Conservation (phyloP, 129 eudicot genomes). For the Tagetes patula region DNA sequence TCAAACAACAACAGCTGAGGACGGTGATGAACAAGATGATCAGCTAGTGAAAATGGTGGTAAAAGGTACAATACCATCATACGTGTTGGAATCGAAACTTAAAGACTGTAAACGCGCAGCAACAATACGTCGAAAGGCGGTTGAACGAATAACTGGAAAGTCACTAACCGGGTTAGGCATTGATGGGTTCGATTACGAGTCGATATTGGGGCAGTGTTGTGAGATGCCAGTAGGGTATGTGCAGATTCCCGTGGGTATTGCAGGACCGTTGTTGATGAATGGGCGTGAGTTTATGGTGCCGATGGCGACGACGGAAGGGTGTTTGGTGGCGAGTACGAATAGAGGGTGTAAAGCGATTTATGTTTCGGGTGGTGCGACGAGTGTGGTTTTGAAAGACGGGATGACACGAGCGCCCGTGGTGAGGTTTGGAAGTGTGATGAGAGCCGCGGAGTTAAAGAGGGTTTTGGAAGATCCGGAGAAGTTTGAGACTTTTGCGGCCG, state of each 20-base stretch:
- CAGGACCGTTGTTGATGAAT: conserved; percentile 55
- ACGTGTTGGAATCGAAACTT: conserved; percentile 55
- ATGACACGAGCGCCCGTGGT: conserved; percentile 70
- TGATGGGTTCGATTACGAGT: conserved; percentile 62
- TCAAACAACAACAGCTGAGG: not conserved
- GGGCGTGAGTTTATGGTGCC: conserved; percentile 50
- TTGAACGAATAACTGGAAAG: conserved; percentile 57
- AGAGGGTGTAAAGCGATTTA: conserved; percentile 56
- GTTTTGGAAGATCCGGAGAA: conserved; percentile 49
- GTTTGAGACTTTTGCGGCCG: conserved; percentile 45
- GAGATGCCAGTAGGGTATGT: conserved; percentile 78
- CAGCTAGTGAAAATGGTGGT: conserved; percentile 45
- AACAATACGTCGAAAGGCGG: conserved; percentile 47
- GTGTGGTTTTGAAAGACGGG: conserved; percentile 45
- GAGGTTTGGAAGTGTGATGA: conserved; percentile 45
- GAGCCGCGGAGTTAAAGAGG: conserved; percentile 62
- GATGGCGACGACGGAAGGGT: conserved; percentile 69
- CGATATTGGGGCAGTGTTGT: conserved; percentile 81
- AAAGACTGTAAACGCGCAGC: conserved; percentile 59
- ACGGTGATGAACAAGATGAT: conserved; percentile 38
- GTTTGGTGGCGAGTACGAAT: conserved; percentile 58
- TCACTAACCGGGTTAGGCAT: conserved; percentile 59
- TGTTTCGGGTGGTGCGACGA: conserved; percentile 52
- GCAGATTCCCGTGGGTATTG: conserved; percentile 66
- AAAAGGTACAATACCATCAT: conserved; percentile 44